Evolutionary conservation across 2,329 filamentous ascomycete species (phyloP).

Genomic region (Cladosporium colombiae): DNA sequence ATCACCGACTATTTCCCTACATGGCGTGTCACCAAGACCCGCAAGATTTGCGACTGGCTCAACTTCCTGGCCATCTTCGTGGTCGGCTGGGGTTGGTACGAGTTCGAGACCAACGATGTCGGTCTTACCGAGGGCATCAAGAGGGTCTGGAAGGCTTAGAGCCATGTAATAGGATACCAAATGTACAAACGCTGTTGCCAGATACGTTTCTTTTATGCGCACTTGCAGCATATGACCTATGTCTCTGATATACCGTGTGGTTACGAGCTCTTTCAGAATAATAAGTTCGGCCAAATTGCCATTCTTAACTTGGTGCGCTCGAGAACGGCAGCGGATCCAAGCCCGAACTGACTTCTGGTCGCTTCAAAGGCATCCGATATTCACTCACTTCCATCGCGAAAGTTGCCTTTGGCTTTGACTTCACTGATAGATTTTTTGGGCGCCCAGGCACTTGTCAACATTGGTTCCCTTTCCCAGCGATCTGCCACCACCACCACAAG

Average conservation of each 20-base stretch:
- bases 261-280: not conserved
- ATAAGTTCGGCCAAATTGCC: not conserved
- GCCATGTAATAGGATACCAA: constrained; percentile 16
- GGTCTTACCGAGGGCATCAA: constrained; percentile 87
- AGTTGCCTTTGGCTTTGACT: not conserved
- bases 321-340: not conserved
- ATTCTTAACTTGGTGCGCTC: not conserved
- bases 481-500: too few relatives aligned
- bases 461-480: not conserved
- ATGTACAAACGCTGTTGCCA: constrained; percentile 14
- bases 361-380: not conserved
- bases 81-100: constrained; percentile 87
- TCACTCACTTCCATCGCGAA: not conserved
- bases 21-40: constrained; percentile 66
- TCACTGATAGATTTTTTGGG: not conserved
- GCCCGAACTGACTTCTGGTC: not conserved
- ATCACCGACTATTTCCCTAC: constrained; percentile 90
- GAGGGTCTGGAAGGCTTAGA: constrained; percentile 81
- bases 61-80: constrained; percentile 77
- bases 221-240: not conserved
- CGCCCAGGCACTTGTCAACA: not conserved
- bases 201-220: not conserved
- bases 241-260: not conserved
- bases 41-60: constrained; percentile 71
- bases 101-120: constrained; percentile 98